phyloP scores from a whole-genome alignment of 1,284 basidiomycete genomes.

The Salmacisia buchloeana region DNA sequence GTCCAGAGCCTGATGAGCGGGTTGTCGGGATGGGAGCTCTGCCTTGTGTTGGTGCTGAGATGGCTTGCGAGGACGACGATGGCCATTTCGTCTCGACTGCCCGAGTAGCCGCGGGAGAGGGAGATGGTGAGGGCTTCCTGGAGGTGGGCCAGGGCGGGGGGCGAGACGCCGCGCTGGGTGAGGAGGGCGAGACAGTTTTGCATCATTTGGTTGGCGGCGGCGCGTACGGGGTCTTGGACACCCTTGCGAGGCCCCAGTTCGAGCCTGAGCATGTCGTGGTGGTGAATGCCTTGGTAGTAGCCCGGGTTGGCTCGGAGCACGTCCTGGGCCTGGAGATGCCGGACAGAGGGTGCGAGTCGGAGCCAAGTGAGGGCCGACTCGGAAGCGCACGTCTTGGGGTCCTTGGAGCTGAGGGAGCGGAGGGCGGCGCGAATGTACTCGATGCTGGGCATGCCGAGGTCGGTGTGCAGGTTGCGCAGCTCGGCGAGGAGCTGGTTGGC shows the following conservation, averaged over 20 bases:
- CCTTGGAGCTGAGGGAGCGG: conserved; percentile 17
- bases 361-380: conserved; percentile 18
- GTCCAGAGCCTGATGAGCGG: neutral
- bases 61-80: neutral
- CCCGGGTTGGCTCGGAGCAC: neutral
- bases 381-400: conserved; percentile 11
- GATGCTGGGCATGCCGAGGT: conserved; percentile 13
- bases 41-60: neutral
- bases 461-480: conserved; percentile 14
- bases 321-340: neutral
- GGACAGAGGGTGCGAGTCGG: conserved; percentile 21
- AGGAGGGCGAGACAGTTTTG: neutral
- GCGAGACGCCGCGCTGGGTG: neutral
- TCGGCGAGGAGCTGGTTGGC: conserved; percentile 23
- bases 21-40: neutral
- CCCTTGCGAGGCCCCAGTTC: neutral
- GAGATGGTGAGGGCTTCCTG: neutral
- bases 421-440: conserved; percentile 22
- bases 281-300: neutral
- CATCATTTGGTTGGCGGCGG: neutral
- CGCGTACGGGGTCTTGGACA: neutral
- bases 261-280: neutral
- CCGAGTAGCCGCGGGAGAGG: neutral
- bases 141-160: neutral
- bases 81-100: neutral